phyloP scores from a whole-genome alignment of 768 basidiomycete genomes.

The Naganishia onofrii region DNA sequence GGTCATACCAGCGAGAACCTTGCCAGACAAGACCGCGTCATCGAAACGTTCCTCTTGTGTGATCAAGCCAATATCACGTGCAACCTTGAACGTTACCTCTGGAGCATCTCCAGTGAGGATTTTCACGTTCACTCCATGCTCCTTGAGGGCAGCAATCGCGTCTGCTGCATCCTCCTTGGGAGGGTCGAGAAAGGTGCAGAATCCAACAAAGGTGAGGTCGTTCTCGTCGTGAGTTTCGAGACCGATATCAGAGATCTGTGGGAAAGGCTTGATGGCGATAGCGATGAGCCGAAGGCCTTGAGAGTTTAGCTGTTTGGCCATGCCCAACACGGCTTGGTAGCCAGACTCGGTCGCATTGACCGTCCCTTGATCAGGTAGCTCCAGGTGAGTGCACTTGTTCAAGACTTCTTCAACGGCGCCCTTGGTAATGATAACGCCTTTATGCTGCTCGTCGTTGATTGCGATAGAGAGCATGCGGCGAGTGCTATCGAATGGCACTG shows the following conservation, averaged over 20 bases:
- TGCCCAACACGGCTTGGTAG: no score
- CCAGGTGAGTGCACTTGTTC: no score
- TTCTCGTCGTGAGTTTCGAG: background rate
- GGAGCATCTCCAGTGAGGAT: conserved; percentile 8
- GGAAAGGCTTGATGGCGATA: conserved; percentile 1
- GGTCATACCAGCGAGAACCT: conserved; percentile 3
- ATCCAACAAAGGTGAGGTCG: background rate
- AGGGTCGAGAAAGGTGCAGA: conserved; percentile 11
- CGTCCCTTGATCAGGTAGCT: no score
- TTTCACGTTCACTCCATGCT: background rate
- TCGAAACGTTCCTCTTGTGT: background rate
- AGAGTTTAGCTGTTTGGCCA: no score
- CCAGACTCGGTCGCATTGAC: no score
- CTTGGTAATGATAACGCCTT: no score
- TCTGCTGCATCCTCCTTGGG: conserved; percentile 6
- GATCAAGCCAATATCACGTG: background rate
- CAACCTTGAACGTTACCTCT: background rate
- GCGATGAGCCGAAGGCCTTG: conserved; percentile 2
- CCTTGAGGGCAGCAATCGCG: background rate
- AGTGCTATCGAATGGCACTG: no score
- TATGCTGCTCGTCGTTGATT: no score
- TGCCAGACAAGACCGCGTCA: conserved; percentile 8
- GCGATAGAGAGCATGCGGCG: no score
- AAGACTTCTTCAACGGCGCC: no score
- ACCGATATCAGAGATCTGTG: conserved; percentile 1